Conservation (phyloP, 306 rosid species). For the Sindora glabra region DNA sequence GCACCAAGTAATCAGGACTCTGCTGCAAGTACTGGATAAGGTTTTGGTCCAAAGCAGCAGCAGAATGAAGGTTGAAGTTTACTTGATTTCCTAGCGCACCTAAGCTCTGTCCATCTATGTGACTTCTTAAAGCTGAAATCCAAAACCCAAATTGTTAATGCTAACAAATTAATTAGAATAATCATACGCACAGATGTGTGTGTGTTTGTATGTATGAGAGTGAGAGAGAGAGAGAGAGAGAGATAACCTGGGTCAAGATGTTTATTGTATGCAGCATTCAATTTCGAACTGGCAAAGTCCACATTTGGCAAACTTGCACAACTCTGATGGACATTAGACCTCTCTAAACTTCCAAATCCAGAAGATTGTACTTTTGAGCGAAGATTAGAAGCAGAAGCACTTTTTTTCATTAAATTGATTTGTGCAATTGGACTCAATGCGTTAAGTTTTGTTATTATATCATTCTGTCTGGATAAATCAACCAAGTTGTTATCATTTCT, state of each 20-base stretch:
- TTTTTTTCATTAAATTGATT: constrained; percentile 50
- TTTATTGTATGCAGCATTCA: constrained; percentile 30
- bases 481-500: constrained; percentile 26
- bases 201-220: not conserved
- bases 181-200: not conserved
- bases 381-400: constrained; percentile 67
- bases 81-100: constrained; percentile 39
- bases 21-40: constrained; percentile 45
- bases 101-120: constrained; percentile 34
- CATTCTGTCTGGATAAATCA: constrained; percentile 48
- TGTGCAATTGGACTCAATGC: constrained; percentile 35
- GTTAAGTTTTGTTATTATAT: constrained; percentile 36
- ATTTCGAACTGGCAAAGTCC: constrained; percentile 41
- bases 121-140: constrained; percentile 33
- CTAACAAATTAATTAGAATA: too few species aligned
- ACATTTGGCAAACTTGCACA: constrained; percentile 30
- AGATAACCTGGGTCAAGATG: constrained; percentile 50
- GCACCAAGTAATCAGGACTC: constrained; percentile 50
- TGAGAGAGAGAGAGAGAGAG: not conserved
- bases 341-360: constrained; percentile 37
- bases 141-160: constrained; percentile 11
- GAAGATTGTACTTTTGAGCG: constrained; percentile 47
- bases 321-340: constrained; percentile 23
- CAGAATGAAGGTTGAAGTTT: constrained; percentile 38
- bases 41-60: constrained; percentile 38